Conservation (phyloP, 1,284 basidiomycete genomes). For the Puccinia hordei region DNA sequence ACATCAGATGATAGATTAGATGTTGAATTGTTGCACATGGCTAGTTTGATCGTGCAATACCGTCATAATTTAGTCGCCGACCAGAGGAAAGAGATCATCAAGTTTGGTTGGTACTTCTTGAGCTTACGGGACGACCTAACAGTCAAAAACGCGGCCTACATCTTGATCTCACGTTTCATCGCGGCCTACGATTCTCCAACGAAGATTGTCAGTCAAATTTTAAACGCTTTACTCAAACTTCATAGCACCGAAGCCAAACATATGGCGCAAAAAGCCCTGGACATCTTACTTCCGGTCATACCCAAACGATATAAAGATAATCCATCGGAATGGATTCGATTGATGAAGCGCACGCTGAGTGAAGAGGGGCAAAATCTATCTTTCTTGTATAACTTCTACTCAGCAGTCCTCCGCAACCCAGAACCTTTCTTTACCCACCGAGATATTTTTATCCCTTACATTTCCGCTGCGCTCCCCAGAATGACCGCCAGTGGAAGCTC, state of each 20-base stretch:
- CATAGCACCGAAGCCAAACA: conserved; percentile 74
- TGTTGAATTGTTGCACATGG: conserved; percentile 88
- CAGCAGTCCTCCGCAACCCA: conserved; percentile 86
- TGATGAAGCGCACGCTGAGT: conserved; percentile 79
- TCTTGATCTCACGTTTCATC: conserved; percentile 92
- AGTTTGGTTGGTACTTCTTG: conserved; percentile 89
- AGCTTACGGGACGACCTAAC: conserved; percentile 77
- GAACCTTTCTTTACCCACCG: conserved; percentile 91
- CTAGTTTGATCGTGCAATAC: conserved; percentile 83
- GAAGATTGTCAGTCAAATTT: conserved; percentile 92
- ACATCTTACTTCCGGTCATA: conserved; percentile 86
- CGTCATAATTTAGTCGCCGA: conserved; percentile 76
- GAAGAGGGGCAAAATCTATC: conserved; percentile 84
- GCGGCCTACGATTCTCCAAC: conserved; percentile 84
- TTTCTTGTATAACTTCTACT: conserved; percentile 85
- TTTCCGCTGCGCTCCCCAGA: conserved; percentile 85
- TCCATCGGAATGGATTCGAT: conserved; percentile 83
- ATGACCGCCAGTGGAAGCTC: conserved; percentile 73
- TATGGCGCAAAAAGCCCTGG: conserved; percentile 81
- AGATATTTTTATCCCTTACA: conserved; percentile 91
- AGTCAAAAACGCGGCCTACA: conserved; percentile 90
- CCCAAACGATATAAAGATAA: conserved; percentile 63
- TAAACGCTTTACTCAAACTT: conserved; percentile 84
- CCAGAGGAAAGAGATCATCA: conserved; percentile 89
- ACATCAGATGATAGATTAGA: conserved; percentile 77